Evolutionary conservation across 2,329 filamentous ascomycete species (phyloP).

Genomic region (Fusarium tanahbumbuense): DNA sequence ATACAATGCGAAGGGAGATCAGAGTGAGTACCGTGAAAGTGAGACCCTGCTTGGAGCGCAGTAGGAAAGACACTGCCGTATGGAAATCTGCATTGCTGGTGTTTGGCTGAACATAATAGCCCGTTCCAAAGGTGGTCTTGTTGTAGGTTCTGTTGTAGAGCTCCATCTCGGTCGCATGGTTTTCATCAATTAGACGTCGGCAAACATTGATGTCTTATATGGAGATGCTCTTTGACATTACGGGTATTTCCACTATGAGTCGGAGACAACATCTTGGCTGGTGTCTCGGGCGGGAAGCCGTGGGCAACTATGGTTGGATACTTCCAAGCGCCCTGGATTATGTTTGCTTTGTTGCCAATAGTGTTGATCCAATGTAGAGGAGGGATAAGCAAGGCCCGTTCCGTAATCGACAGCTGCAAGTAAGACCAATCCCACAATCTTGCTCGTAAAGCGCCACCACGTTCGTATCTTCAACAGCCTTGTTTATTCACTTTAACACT

Average conservation of each 20-base stretch:
- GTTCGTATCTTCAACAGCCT: background rate
- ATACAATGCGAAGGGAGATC: background rate
- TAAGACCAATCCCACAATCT: background rate
- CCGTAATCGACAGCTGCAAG: background rate
- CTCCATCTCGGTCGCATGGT: background rate
- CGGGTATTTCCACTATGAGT: background rate
- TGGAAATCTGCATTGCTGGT: background rate
- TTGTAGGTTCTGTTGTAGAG: background rate
- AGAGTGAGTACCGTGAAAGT: background rate
- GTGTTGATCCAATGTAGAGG: rapidly evolving
- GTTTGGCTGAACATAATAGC: background rate
- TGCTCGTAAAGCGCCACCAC: background rate
- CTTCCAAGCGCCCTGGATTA: background rate
- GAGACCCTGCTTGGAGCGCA: background rate
- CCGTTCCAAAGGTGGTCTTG: background rate
- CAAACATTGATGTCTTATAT: background rate
- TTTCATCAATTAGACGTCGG: background rate
- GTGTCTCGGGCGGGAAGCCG: background rate
- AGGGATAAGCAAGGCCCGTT: background rate
- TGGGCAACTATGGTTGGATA: background rate
- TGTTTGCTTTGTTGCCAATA: background rate
- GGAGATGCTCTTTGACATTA: too few species aligned
- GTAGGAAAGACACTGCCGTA: background rate
- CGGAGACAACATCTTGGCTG: background rate
- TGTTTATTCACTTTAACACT: too few species aligned